Evolutionary conservation across 1,284 basidiomycete genomes (phyloP), one percentile per base, ranked within the genome.

Genomic region (Thecaphora thlaspeos): DNA sequence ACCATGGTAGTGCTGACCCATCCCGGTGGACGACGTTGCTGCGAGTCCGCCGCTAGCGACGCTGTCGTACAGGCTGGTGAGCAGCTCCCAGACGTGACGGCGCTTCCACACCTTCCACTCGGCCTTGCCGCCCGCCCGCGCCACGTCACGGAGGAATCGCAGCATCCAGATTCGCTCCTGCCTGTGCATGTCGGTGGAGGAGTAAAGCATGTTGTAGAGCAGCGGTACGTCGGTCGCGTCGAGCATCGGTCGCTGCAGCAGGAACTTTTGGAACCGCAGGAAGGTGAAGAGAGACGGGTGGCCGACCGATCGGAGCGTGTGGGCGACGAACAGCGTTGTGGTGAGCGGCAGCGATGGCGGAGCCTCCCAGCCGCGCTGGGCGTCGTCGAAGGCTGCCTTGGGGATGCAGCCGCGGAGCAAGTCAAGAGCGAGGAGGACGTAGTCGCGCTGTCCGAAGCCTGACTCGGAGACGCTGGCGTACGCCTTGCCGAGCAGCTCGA

Each of bases 161-260:
- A 96, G 80, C 43, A 96, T 91, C 91, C 91, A 96, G 2, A 82
- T 82, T 19, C 91, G 82, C 71, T 96, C 90, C 30, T 64, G 64
- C 72, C 86, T 87, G 79, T 86, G 87, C 85, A 88, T 89, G 26
- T 88, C 86, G 19, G 81, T 81, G 1, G 86, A 82, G 8, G 81
- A 79, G 76, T 91, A 94, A 2, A 97, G 81, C 84, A 92, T 87
- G 12, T 83, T 82, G 77, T 89, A 91, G 32, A 95, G 80, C 83
- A 92, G 84, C 0, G 91, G 91, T 2, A 93, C 87, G 71, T 94
- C 91, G 5, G 76, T 79, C 0, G 80, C 79, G 74, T 93, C 90
- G 11, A 93, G 80, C 40, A 83, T 81, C 0, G 89, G 86, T 22
- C 91, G 83, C 78, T 93, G 90, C 0, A 94, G 82, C 8, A 94